phyloP scores from a whole-genome alignment of 2,329 filamentous ascomycete species.

The Mollisia scopiformis region DNA sequence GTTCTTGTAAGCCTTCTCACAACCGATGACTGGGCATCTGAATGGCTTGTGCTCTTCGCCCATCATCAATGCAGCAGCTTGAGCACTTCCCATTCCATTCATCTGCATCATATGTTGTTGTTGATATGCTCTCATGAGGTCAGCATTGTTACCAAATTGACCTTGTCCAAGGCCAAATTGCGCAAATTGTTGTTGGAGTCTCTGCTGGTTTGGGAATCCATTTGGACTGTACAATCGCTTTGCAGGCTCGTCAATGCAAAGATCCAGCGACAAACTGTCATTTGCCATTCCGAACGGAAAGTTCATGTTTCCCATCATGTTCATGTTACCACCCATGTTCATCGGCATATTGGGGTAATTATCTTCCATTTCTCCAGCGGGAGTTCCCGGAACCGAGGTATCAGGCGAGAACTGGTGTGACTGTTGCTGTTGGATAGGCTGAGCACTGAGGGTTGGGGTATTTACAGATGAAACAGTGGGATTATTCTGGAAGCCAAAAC shows the following conservation, averaged over 20 bases:
- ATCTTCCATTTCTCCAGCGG: constrained; percentile 76
- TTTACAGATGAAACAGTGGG: constrained; percentile 97
- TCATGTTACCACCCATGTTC: constrained; percentile 61
- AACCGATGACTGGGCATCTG: constrained; percentile 96
- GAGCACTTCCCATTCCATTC: constrained; percentile 31
- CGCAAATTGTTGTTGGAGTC: constrained; percentile 68
- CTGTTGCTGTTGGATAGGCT: constrained; percentile 62
- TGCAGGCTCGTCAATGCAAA: constrained; percentile 87
- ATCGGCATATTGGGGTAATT: constrained; percentile 66
- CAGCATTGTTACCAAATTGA: constrained; percentile 67
- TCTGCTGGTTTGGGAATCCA: constrained; percentile 66
- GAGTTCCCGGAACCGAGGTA: constrained; percentile 70
- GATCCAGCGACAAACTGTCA: constrained; percentile 58
- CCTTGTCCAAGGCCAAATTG: constrained; percentile 73
- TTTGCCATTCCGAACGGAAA: constrained; percentile 37
- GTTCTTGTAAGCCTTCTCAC: constrained; percentile 99
- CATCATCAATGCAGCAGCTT: constrained; percentile 53
- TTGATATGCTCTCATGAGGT: constrained; percentile 66
- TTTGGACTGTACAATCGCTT: constrained; percentile 91
- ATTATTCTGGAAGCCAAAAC: constrained; percentile 84
- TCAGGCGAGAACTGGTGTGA: constrained; percentile 54
- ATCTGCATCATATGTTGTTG: constrained; percentile 56
- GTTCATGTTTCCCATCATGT: constrained; percentile 47
- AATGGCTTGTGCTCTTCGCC: constrained; percentile 96
- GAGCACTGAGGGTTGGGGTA: constrained; percentile 85